phyloP scores from a whole-genome alignment of 2,329 filamentous ascomycete species.

The Penicillium thymicola region DNA sequence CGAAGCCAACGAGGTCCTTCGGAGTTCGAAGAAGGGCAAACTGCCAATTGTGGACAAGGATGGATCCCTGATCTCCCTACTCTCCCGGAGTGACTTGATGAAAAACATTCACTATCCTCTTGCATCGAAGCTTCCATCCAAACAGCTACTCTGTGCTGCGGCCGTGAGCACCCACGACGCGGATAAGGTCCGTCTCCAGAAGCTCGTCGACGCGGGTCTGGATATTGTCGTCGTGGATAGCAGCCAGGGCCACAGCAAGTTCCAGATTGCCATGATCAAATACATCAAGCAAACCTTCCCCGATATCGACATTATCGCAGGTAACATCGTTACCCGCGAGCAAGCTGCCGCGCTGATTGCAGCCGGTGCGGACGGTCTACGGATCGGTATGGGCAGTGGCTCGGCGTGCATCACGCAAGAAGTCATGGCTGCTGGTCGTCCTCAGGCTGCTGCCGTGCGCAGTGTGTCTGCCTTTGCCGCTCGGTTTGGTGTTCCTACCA shows the following conservation, averaged over 20 bases:
- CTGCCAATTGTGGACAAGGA: conserved; percentile 83
- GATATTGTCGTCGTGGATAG: conserved; percentile 95
- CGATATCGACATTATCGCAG: conserved; percentile 86
- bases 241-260: conserved; percentile 97
- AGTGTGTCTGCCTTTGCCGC: conserved; percentile 85
- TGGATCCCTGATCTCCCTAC: conserved; percentile 84
- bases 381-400: conserved; percentile 98
- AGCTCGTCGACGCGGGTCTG: conserved; percentile 88
- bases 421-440: conserved; percentile 97
- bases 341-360: conserved; percentile 90
- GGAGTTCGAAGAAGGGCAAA: conserved; percentile 97
- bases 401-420: conserved; percentile 99
- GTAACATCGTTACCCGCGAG: conserved; percentile 96
- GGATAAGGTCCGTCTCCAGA: conserved; percentile 80
- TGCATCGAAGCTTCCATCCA: conserved; percentile 94
- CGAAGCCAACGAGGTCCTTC: conserved; percentile 90
- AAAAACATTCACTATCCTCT: conserved; percentile 98
- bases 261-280: conserved; percentile 97
- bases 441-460: conserved; percentile 90
- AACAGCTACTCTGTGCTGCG: conserved; percentile 93
- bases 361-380: conserved; percentile 90
- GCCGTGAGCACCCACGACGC: conserved; percentile 93
- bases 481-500: conserved; percentile 92
- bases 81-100: conserved; percentile 91
- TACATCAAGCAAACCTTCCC: conserved; percentile 88